phyloP scores from a whole-genome alignment of 768 basidiomycete species.

The Rhodosporidiobolus odoratus region DNA sequence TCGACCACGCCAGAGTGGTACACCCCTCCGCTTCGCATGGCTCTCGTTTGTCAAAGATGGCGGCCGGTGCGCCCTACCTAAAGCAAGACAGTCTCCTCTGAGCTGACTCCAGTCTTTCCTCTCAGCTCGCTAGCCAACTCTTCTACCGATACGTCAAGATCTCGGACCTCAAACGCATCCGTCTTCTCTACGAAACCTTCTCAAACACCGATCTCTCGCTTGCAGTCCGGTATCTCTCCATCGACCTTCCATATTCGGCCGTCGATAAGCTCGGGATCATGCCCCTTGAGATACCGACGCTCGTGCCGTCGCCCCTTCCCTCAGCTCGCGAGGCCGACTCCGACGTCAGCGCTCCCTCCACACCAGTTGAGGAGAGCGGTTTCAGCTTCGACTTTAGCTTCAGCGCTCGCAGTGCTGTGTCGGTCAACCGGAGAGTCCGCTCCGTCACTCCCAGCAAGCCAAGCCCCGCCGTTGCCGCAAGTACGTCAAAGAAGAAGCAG shows the following conservation, averaged over 20 bases:
- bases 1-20: background rate
- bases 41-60: constrained; percentile 23
- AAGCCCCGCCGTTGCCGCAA: background rate
- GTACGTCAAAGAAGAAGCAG: background rate
- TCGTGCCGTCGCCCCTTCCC: background rate
- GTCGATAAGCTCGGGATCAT: background rate
- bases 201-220: background rate
- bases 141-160: constrained; percentile 21
- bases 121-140: constrained; percentile 11
- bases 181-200: background rate
- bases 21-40: constrained; percentile 10
- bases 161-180: constrained; percentile 4
- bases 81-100: background rate
- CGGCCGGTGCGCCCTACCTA: background rate
- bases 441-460: background rate
- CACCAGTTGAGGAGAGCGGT: background rate
- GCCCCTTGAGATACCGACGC: background rate
- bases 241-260: constrained; percentile 1
- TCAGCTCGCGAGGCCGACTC: constrained; percentile 4
- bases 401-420: no score
- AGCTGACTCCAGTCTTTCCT: background rate
- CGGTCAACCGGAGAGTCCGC: background rate
- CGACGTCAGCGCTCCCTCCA: background rate
- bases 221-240: constrained; percentile 8
- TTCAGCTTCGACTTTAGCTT: background rate